Conservation (phyloP, 2,329 filamentous ascomycete species). For the Thielaviopsis musarum region DNA sequence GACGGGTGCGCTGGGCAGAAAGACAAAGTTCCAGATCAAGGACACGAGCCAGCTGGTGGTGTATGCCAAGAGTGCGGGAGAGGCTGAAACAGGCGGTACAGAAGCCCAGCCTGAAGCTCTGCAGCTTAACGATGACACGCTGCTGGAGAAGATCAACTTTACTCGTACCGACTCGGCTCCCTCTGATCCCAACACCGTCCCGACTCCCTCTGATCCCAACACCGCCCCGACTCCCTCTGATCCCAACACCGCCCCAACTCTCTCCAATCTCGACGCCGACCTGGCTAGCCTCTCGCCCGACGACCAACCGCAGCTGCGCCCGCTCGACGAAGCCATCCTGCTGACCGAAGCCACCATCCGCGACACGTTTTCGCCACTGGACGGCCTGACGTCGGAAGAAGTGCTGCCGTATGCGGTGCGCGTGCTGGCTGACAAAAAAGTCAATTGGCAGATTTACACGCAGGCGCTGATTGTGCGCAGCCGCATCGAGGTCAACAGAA, state of each 20-base stretch:
- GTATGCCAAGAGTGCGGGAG: slow-evolving; percentile 54
- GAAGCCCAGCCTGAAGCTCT: slow-evolving; percentile 45
- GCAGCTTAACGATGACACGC: slow-evolving; percentile 77
- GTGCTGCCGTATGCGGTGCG: slow-evolving; percentile 80
- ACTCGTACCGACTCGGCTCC: slow-evolving; percentile 25
- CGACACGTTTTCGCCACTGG: slow-evolving; percentile 67
- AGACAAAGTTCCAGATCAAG: slow-evolving; percentile 64
- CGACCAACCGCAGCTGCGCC: slow-evolving; percentile 62
- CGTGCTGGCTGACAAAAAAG: slow-evolving; percentile 73
- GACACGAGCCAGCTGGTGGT: slow-evolving; percentile 81
- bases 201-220: slow-evolving; percentile 19
- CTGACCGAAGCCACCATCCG: slow-evolving; percentile 77
- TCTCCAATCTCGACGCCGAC: slow-evolving; percentile 16
- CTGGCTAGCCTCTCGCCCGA: slow-evolving; percentile 55
- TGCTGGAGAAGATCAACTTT: slow-evolving; percentile 78
- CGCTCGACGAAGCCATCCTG: slow-evolving; percentile 80
- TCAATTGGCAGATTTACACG: slow-evolving; percentile 97
- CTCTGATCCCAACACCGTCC: slow-evolving; percentile 25
- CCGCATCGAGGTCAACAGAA: slow-evolving; percentile 73
- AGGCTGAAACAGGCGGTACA: slow-evolving; percentile 13
- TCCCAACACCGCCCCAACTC: slow-evolving; percentile 14
- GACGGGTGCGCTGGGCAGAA: slow-evolving; percentile 73
- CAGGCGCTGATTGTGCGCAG: slow-evolving; percentile 81
- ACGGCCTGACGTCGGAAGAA: slow-evolving; percentile 82
- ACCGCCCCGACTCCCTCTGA: slow-evolving; percentile 22